phyloP scores from a whole-genome alignment of 1,139 yeast genomes.

The Groenewaldozyma auringiensis region DNA sequence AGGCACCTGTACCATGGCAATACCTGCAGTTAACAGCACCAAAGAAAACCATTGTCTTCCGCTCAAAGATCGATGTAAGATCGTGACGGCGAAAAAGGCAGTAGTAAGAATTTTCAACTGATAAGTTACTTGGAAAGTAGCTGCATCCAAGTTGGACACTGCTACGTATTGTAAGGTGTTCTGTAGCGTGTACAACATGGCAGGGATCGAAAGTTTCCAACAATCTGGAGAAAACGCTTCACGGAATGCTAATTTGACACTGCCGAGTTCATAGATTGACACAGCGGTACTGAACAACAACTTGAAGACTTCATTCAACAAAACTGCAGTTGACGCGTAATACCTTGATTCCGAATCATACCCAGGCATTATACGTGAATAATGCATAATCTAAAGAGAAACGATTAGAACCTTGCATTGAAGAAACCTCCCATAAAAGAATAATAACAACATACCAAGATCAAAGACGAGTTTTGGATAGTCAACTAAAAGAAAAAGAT shows the following conservation, averaged over 20 bases:
- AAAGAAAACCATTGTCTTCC: conserved; percentile 33
- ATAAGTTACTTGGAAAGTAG: conserved; percentile 38
- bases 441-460: conserved; percentile 23
- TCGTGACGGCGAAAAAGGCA: conserved; percentile 37
- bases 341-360: conserved; percentile 28
- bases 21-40: conserved; percentile 33
- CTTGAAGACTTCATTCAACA: conserved; percentile 36
- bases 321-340: conserved; percentile 37
- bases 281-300: conserved; percentile 28
- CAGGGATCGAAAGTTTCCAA: conserved; percentile 38
- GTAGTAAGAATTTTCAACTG: conserved; percentile 38
- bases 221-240: conserved; percentile 33
- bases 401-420: too few species aligned
- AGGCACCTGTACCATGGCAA: conserved; percentile 37
- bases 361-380: conserved; percentile 37
- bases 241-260: conserved; percentile 16
- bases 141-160: conserved; percentile 37
- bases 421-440: too few species aligned
- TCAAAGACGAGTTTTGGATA: conserved; percentile 32
- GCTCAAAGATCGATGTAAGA: conserved; percentile 30
- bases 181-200: conserved; percentile 36
- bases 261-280: conserved; percentile 23
- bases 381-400: conserved; percentile 31
- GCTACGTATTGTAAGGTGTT: conserved; percentile 37
- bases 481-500: conserved; percentile 20